A percentile compares a stretch with the other conserved stretches of the same genome.
phyloP scores from a whole-genome alignment of 176 grass and related monocot genomes.

The Oryza glaberrima region DNA sequence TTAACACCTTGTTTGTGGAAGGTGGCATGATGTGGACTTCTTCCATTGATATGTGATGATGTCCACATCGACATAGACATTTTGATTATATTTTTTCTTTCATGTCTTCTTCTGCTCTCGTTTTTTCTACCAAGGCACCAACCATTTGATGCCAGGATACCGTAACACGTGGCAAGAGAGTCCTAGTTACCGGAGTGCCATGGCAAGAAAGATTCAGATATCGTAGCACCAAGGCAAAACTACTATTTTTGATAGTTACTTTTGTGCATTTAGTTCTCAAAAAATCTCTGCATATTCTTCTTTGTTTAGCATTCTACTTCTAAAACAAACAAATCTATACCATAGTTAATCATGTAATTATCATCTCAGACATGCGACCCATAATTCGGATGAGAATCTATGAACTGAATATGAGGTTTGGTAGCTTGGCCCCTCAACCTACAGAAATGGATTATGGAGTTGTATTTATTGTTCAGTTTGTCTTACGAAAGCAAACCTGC shows the following conservation, averaged over 20 bases:
- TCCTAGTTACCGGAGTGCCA: no score
- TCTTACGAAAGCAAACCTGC: constrained; percentile 11
- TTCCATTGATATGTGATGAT: not conserved
- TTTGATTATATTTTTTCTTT: not conserved
- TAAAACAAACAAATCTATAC: not conserved
- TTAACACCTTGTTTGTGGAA: constrained; percentile 25
- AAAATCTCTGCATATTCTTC: no score
- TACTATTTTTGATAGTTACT: not conserved
- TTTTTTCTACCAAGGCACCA: constrained; percentile 8
- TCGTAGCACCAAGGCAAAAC: not conserved
- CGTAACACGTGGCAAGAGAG: not conserved
- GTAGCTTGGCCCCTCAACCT: constrained; percentile 25
- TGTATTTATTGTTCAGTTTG: constrained; percentile 1
- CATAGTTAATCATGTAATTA: not conserved
- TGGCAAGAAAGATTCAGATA: not conserved
- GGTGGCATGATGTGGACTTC: constrained; percentile 46
- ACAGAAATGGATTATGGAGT: constrained; percentile 17
- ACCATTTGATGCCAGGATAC: not conserved
- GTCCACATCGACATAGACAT: constrained; percentile 9
- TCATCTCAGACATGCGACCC: no score
- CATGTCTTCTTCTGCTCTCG: not conserved
- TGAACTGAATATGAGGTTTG: not conserved
- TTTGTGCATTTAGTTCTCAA: not conserved
- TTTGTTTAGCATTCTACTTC: not conserved
- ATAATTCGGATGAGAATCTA: not conserved